phyloP scores from a whole-genome alignment of 108 stramenopile genomes.

The Nitzschia sp. region DNA sequence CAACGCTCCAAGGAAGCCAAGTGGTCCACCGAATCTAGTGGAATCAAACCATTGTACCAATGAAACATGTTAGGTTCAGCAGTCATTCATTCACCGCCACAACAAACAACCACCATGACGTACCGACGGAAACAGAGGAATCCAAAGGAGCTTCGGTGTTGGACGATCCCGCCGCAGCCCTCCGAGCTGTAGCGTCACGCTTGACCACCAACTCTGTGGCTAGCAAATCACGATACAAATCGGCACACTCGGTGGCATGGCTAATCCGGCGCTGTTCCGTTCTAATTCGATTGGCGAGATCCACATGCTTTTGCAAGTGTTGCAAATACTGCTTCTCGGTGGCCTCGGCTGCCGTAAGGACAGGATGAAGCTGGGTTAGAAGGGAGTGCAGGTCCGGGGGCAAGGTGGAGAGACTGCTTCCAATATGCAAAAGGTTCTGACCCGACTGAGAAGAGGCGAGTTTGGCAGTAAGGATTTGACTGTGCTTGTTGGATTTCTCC shows the following conservation, averaged over 20 bases:
- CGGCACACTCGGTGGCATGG: conserved; percentile 63
- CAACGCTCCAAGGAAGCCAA: conserved; percentile 71
- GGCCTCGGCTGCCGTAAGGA: conserved; percentile 50
- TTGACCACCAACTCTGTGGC: conserved; percentile 59
- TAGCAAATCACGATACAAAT: conserved; percentile 66
- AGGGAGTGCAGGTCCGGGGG: conserved; percentile 79
- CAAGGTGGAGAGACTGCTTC: conserved; percentile 66
- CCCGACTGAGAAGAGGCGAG: conserved; percentile 84
- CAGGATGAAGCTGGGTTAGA: conserved; percentile 62
- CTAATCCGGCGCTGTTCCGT: conserved; percentile 39
- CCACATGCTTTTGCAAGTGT: conserved; percentile 60
- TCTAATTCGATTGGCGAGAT: conserved; percentile 45
- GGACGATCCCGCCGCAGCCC: background rate
- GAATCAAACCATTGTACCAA: background rate
- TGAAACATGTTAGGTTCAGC: too few species aligned
- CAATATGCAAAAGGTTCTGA: conserved; percentile 81
- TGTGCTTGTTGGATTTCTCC: conserved; percentile 62
- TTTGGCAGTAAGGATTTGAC: conserved; percentile 69
- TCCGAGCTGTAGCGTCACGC: conserved; percentile 25
- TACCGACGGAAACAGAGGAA: background rate
- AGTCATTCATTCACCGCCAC: too few species aligned
- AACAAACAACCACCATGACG: background rate
- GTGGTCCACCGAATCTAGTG: conserved; percentile 17
- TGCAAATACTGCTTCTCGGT: conserved; percentile 48
- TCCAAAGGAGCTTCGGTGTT: background rate